These are phyloP conservation scores for Cladophialophora yegresii DNA, from an alignment of 2,329 filamentous ascomycete species.

Conservation along the genomic window DNA sequence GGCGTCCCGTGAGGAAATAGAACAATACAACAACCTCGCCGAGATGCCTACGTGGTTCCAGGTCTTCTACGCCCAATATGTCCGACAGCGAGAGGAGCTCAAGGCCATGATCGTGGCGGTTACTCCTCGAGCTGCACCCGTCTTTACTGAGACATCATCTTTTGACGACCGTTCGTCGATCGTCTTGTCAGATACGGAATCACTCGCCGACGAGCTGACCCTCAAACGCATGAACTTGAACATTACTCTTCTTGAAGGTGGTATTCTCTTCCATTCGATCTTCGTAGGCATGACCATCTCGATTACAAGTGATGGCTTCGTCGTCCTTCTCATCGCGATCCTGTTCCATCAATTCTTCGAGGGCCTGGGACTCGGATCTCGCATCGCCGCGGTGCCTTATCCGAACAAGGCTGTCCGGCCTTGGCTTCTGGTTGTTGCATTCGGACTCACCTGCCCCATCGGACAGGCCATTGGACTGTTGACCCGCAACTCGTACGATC, in stretches of 20 bases:
- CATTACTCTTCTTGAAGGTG: slow-evolving; percentile 73
- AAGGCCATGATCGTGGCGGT: slow-evolving; percentile 53
- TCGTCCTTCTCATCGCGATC: slow-evolving; percentile 76
- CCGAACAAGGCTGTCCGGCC: slow-evolving; percentile 59
- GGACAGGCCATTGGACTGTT: slow-evolving; percentile 65
- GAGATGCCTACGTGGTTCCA: slow-evolving; percentile 67
- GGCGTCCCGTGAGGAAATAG: slow-evolving; percentile 14
- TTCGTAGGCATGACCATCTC: slow-evolving; percentile 86
- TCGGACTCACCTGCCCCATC: slow-evolving; percentile 65
- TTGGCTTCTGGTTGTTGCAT: slow-evolving; percentile 64
- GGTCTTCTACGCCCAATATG: slow-evolving; percentile 61
- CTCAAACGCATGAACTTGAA: slow-evolving; percentile 34
- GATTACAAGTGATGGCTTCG: slow-evolving; percentile 70
- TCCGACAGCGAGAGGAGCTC: slow-evolving; percentile 62
- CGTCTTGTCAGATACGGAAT: neutral
- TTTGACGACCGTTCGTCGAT: neutral
- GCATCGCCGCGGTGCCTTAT: slow-evolving; percentile 69
- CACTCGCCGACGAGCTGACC: neutral
- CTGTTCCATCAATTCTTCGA: slow-evolving; percentile 86
- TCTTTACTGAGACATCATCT: neutral
- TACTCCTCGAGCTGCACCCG: slow-evolving; percentile 1
- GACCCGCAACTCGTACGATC: slow-evolving; percentile 61
- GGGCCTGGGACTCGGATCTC: slow-evolving; percentile 78
- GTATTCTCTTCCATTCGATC: slow-evolving; percentile 79
- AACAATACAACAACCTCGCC: slow-evolving; percentile 58